Percentiles rank a stretch among this genome's conserved stretches.
These are phyloP conservation scores for Metrosideros polymorpha DNA, from an alignment of 441 rosid genomes.

Conservation along the genomic window DNA sequence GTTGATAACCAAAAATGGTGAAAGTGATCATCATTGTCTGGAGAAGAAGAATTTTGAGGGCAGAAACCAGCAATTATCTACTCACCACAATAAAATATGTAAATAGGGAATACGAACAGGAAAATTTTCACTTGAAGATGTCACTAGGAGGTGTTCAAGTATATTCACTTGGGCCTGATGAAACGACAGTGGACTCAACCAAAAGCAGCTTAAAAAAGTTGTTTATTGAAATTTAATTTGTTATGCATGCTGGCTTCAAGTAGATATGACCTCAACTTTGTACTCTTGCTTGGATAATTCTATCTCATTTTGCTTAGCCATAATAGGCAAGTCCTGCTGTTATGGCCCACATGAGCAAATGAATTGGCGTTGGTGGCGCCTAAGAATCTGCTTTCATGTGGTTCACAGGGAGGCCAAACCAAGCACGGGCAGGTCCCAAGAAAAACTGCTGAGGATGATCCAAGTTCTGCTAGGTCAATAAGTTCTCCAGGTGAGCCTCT, in stretches of 20 bases:
- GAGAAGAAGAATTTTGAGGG: background rate
- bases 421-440: conserved; percentile 37
- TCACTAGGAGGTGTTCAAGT: background rate
- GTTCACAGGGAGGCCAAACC: conserved; percentile 51
- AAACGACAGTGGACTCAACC: background rate
- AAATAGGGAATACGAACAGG: background rate
- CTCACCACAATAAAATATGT: background rate
- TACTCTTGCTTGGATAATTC: background rate
- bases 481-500: conserved; percentile 25
- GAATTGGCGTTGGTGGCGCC: background rate
- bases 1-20: background rate
- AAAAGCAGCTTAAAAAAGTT: background rate
- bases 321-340: background rate
- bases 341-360: background rate
- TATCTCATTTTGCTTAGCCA: background rate
- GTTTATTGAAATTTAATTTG: background rate
- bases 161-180: background rate
- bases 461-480: conserved; percentile 24
- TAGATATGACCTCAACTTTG: background rate
- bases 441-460: conserved; percentile 36
- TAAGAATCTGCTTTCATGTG: background rate
- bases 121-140: background rate
- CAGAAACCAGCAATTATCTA: background rate
- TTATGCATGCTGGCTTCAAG: background rate
- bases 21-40: background rate